These are phyloP conservation scores for Rhizophora mangle DNA, from an alignment of 345 rosid species.

Conservation along the genomic window DNA sequence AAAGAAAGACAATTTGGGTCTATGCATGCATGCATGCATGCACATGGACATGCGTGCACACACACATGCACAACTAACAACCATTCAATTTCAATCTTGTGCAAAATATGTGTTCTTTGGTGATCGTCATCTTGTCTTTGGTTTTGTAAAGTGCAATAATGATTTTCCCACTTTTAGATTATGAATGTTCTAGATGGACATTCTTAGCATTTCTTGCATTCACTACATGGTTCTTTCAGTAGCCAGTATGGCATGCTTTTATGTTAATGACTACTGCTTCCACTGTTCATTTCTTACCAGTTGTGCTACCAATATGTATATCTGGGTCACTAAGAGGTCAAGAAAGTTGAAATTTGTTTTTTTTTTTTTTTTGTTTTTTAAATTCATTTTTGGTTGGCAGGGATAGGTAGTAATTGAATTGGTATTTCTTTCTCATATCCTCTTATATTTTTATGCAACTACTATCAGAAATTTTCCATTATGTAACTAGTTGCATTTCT, in stretches of 20 bases:
- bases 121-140: not conserved
- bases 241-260: no score
- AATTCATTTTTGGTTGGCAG: not conserved
- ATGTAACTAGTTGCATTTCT: conserved; percentile 53
- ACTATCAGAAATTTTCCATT: conserved; percentile 21
- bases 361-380: no score
- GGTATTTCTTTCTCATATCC: conserved; percentile 17
- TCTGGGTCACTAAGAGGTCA: not conserved
- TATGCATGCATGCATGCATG: not conserved
- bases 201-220: no score
- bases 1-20: no score
- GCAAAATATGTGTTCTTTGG: not conserved
- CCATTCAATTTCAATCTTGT: no score
- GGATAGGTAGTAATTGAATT: not conserved
- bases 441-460: conserved; percentile 13
- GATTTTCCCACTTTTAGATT: no score
- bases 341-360: no score
- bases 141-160: not conserved
- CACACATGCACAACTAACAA: no score
- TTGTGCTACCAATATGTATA: not conserved
- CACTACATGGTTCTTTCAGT: no score
- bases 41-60: not conserved
- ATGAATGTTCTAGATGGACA: no score
- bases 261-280: not conserved
- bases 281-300: not conserved